A percentile compares a stretch with the other conserved stretches of the same genome.
Evolutionary conservation across 257 asterid genomes (phyloP).

Genomic region (Nicotiana paniculata): DNA sequence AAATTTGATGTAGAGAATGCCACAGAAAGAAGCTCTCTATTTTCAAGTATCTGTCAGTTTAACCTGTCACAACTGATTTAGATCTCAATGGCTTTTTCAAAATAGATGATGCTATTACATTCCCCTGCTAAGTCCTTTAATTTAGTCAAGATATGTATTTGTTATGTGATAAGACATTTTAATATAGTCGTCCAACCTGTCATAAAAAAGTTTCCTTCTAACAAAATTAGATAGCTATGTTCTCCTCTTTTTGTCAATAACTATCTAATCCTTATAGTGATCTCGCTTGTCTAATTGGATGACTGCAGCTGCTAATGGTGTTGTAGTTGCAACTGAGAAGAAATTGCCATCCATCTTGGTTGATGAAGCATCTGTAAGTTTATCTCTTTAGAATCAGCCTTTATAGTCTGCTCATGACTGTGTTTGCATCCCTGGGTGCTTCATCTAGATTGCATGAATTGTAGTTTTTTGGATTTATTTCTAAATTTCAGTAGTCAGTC

Average conservation of each 20-base stretch:
- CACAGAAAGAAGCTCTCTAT: not conserved
- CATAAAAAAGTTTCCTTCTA: not conserved
- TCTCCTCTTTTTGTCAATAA: not conserved
- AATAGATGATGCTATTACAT: not conserved
- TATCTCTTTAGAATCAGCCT: not conserved
- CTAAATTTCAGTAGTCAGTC: not conserved
- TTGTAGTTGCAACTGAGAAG: too few relatives aligned
- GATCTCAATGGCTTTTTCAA: not conserved
- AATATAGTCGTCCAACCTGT: not conserved
- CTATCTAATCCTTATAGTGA: not conserved
- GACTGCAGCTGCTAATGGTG: conserved; percentile 31
- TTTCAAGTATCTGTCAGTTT: not conserved
- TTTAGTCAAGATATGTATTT: not conserved
- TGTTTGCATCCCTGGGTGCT: not conserved
- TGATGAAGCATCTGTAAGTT: conserved; percentile 52
- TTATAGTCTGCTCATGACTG: not conserved
- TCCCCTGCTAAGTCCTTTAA: not conserved
- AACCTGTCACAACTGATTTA: not conserved
- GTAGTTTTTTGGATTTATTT: not conserved
- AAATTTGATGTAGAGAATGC: not conserved
- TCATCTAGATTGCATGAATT: not conserved
- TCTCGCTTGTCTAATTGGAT: not conserved
- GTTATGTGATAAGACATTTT: not conserved
- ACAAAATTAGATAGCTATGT: not conserved
- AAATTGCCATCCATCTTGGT: too few relatives aligned